Base-by-base conservation (phyloP, 306 rosid genomes). In the Sicyos baderoa region DNA sequence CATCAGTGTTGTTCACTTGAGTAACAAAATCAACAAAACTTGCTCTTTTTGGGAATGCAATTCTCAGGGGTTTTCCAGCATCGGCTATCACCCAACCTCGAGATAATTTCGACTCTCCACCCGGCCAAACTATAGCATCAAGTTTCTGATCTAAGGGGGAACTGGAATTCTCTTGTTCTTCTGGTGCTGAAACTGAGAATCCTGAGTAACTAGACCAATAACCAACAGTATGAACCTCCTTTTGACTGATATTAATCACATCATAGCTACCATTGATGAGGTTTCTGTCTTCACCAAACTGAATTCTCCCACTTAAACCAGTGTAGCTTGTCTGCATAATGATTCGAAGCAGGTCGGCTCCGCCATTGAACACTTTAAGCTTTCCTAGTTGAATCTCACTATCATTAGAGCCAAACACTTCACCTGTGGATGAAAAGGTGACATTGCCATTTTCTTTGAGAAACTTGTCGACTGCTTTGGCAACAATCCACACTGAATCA, bases 1-100 rank as follows among this genome's bases (percentile, higher is more conserved):
- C 60, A 76, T 82, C 80, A 80, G 78, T 77, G 54, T 72, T 72
- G 37, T 60, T 72, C 77, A 68, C 6, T 76, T 77, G 87, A 68
- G 97, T 89, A 64, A 87, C 96, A 18, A 90, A 93, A 62, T 93
- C 96, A 77, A 86, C 84, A 77, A 89, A 93, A 81, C 98, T 88
- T 57, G 79, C 90, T 82, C 98, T 83, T 64, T 55, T 82, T 40
- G 98, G 98, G 65, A 88, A 96, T 48, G 85, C 94, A 72, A 93
- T 86, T 77, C 85, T 88, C 84, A 93, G 76, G 4, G 98, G 96
- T 52, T 81, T 86, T 50, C 78, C 88, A 67, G 76, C 37, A 49
- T 77, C 82, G 44, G 98, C 96, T 74, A 93, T 73, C 75, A 78
- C 95, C 98, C 98, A 93, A 23, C 98, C 98, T 1, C 94, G 95